Percentiles rank a stretch among this genome's conserved stretches.
Evolutionary conservation across 306 rosid species (phyloP).

Genomic region (Gastrolobium bilobum): DNA sequence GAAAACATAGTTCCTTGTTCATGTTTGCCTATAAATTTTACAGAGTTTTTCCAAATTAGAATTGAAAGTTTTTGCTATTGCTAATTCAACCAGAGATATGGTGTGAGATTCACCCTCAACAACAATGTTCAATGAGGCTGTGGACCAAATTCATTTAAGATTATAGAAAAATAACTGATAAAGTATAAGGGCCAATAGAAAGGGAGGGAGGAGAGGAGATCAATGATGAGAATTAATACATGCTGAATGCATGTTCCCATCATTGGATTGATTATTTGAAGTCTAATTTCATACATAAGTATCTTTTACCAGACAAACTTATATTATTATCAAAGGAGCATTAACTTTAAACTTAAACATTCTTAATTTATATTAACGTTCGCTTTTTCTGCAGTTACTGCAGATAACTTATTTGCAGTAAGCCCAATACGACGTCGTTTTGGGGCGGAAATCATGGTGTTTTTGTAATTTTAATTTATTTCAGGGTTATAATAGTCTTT

Average conservation of each 20-base stretch:
- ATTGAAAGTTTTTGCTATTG: background rate
- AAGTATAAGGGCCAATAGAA: background rate
- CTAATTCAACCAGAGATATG: background rate
- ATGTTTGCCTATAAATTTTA: background rate
- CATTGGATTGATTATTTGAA: conserved; percentile 34
- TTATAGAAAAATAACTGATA: background rate
- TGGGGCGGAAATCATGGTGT: too few species aligned
- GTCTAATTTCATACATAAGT: background rate
- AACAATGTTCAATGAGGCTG: conserved; percentile 13
- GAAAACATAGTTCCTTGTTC: background rate
- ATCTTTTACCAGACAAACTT: background rate
- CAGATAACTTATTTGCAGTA: too few species aligned
- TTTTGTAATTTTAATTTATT: too few species aligned
- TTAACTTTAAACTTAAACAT: conserved; percentile 10
- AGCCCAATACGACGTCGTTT: too few species aligned
- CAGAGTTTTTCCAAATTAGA: background rate
- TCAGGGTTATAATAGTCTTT: too few species aligned
- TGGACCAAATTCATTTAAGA: conserved; percentile 17
- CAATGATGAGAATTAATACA: conserved; percentile 3
- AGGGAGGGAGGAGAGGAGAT: background rate
- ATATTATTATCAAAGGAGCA: conserved; percentile 17
- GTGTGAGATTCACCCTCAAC: background rate
- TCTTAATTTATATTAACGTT: background rate
- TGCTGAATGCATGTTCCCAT: conserved; percentile 39
- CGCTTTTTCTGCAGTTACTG: too few species aligned